Evolutionary conservation across 805 yeast species (phyloP), one percentile per base, ranked within the genome.

Genomic region (Saturnispora sekii): DNA sequence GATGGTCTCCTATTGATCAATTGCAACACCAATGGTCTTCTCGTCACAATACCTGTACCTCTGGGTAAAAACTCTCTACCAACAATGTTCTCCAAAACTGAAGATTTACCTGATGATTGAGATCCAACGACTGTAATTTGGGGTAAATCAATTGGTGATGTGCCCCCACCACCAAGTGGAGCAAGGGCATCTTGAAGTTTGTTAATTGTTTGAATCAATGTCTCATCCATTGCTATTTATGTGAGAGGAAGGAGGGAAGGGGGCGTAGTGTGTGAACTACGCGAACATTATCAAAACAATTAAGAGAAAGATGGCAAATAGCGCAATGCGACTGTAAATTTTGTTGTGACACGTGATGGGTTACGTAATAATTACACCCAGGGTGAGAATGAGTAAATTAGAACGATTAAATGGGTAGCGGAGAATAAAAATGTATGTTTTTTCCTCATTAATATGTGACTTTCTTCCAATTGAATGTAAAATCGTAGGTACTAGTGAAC

Each of bases 121-220:
- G 95, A 85, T 35, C 96, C 96, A 38, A 86, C 95, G 32, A 86
- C 96, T n/a, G 96, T 86, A 58, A 87, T 87, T 64, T 87, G 96
- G 12, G 96, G 96, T 53, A 87, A 72, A 64, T 87, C 96, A 44
- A 87, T 87, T 11, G 95, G 94, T n/a, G 93, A 83, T 35, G 76
- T 67, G 9, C 94, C 77, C 21, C 94, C 93, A 28, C 89, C 89
- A 18, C 97, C 97, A 37, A 90, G 73, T 10, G 96, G 95, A 28
- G 97, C 95, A 60, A 93, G 76, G n/a, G 96, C 98, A 63, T 90
- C 97, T 68, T 89, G 94, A 47, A 86, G 75, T 63, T 84, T 85
- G 70, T 87, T 87, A 60, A 87, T 90, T 17, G 94, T 84, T 44
- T 84, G 78, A 57, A 87, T 87, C 53, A 84, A 73, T 21, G 78